Conservation (phyloP, 2,329 filamentous ascomycete species). For the Pyricularia sp. region DNA sequence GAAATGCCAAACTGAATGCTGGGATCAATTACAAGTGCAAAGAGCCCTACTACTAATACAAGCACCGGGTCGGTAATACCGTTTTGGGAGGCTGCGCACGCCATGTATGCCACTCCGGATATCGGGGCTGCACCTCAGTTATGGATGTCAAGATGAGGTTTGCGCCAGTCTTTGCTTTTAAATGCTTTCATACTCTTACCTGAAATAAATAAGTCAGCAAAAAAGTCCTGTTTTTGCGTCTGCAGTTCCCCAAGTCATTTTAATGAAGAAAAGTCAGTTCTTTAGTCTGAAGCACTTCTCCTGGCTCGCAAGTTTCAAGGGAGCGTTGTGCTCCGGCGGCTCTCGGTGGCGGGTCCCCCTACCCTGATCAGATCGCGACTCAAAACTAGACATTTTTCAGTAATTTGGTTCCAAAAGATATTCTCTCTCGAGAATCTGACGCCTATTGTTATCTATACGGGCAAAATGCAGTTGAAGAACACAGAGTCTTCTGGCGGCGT, state of each 20-base stretch:
- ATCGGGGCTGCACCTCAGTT: background rate
- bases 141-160: background rate
- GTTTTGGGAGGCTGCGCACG: background rate
- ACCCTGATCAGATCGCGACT: background rate
- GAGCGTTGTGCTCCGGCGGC: background rate
- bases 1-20: background rate
- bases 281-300: background rate
- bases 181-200: background rate
- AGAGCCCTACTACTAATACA: background rate
- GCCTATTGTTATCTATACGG: background rate
- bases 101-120: slow-evolving; percentile 3
- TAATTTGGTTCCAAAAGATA: slow-evolving; percentile 1
- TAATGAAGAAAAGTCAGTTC: background rate
- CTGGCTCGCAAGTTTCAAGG: slow-evolving; percentile 4
- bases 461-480: slow-evolving; percentile 14
- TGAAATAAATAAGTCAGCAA: background rate
- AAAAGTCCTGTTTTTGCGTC: background rate
- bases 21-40: background rate
- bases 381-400: background rate
- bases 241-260: background rate
- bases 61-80: background rate
- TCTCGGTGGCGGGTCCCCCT: background rate
- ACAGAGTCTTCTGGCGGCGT: slow-evolving; percentile 13
- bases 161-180: background rate
- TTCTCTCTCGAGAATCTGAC: background rate